phyloP scores from a whole-genome alignment of 2,329 filamentous ascomycete genomes.

The Botrytis galanthina region DNA sequence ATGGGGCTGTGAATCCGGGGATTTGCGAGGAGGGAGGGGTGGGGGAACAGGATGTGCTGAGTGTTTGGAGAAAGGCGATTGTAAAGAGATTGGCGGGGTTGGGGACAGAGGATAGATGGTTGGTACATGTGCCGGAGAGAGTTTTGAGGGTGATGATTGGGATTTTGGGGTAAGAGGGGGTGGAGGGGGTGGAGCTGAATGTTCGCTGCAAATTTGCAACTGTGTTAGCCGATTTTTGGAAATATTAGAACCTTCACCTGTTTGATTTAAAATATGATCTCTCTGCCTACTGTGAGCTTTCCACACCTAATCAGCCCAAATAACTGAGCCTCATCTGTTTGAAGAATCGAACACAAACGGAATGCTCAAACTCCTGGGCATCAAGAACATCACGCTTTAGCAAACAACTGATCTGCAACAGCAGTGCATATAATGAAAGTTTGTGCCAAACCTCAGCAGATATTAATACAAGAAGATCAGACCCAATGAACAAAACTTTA shows the following conservation, averaged over 20 bases:
- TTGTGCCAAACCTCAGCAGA: neutral
- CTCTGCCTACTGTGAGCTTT: accelerated
- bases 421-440: neutral
- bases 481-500: neutral
- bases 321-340: no score
- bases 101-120: neutral
- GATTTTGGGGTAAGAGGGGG: neutral
- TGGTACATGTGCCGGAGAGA: neutral
- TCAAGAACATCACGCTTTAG: neutral
- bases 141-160: accelerated
- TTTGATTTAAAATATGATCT: neutral
- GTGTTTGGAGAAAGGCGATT: neutral
- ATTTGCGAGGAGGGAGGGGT: neutral
- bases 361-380: neutral
- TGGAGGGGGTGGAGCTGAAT: accelerated
- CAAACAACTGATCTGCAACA: neutral
- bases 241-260: neutral
- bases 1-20: neutral
- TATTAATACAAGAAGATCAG: neutral
- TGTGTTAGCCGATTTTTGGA: accelerated
- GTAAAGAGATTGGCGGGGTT: neutral
- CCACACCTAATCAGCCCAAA: no score
- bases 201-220: neutral
- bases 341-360: neutral
- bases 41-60: neutral